Percentiles rank a stretch among this genome's conserved stretches.
phyloP scores from a whole-genome alignment of 768 basidiomycete species.

The Termitomyces sp. region DNA sequence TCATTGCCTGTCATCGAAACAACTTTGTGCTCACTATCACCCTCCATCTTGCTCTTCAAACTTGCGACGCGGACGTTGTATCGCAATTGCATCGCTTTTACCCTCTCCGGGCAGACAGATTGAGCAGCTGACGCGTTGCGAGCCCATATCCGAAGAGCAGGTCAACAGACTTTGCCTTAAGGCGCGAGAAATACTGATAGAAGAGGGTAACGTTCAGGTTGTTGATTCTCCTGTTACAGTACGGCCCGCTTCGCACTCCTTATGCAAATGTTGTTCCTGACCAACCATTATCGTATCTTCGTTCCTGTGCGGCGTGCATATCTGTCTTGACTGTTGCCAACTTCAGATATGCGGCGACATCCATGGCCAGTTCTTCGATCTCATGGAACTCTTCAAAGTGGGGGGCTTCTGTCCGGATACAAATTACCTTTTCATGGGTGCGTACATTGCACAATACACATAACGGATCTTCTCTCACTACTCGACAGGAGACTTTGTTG shows the following conservation, averaged over 20 bases:
- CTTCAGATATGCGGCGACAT: constrained; percentile 89
- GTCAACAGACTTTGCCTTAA: constrained; percentile 95
- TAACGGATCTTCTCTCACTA: background rate
- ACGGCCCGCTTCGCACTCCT: constrained; percentile 28
- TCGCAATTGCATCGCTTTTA: constrained; percentile 1
- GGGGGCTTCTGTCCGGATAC: constrained; percentile 91
- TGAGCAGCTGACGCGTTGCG: constrained; percentile 87
- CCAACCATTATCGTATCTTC: background rate
- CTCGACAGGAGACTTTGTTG: constrained; percentile 87
- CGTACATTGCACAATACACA: constrained; percentile 16
- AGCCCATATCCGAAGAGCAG: constrained; percentile 92
- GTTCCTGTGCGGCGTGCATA: constrained; percentile 12
- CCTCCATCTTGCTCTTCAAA: background rate
- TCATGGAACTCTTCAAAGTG: constrained; percentile 92
- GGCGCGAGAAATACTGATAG: constrained; percentile 93
- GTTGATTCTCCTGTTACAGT: constrained; percentile 96
- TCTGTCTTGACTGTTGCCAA: background rate
- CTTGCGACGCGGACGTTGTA: background rate
- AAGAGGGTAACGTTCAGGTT: constrained; percentile 91
- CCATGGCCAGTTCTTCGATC: constrained; percentile 95
- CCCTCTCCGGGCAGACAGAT: constrained; percentile 64
- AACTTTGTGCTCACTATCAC: background rate
- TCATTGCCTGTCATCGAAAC: background rate
- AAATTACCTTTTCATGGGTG: constrained; percentile 96
- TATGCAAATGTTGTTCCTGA: constrained; percentile 7